Evolutionary conservation across 768 basidiomycete genomes (phyloP).

Genomic region (Auricularia sp.): DNA sequence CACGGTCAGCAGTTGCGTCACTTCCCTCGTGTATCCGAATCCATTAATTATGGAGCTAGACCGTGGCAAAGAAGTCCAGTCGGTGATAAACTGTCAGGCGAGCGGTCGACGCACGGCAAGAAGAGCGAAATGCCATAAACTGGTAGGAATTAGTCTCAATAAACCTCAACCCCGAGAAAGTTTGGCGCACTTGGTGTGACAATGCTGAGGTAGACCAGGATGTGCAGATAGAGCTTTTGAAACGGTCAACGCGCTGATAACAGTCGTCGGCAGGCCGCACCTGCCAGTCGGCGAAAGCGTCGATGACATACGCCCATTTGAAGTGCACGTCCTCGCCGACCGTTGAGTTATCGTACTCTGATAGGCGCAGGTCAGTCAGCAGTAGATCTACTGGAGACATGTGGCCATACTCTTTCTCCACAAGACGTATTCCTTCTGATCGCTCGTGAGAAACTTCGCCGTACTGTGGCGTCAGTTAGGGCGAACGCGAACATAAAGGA

Average conservation of each 20-base stretch:
- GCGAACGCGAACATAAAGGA: not conserved
- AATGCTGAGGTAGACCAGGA: conserved; percentile 50
- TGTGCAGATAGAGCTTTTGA: conserved; percentile 40
- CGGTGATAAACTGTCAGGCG: not conserved
- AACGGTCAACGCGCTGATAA: not conserved
- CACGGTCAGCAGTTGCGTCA: conserved; percentile 9
- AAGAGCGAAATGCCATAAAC: conserved; percentile 66
- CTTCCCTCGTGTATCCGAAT: conserved; percentile 7
- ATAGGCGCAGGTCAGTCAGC: no score
- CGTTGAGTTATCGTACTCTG: conserved; percentile 47
- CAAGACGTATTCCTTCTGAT: conserved; percentile 46
- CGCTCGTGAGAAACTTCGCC: conserved; percentile 49
- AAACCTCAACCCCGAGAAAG: not conserved
- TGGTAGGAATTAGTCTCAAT: conserved; percentile 13
- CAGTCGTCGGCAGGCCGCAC: conserved; percentile 15
- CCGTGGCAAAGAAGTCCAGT: no score
- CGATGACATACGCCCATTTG: conserved; percentile 40
- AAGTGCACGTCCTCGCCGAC: conserved; percentile 56
- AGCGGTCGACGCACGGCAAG: conserved; percentile 43
- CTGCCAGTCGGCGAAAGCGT: conserved; percentile 57
- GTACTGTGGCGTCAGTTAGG: conserved; percentile 40
- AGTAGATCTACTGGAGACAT: no score
- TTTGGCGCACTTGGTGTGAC: conserved; percentile 45
- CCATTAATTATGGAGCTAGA: no score
- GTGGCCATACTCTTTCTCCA: conserved; percentile 42